These are phyloP conservation scores for Aaosphaeria pasadenensis DNA, from an alignment of 2,329 filamentous ascomycete species.

Conservation along the genomic window DNA sequence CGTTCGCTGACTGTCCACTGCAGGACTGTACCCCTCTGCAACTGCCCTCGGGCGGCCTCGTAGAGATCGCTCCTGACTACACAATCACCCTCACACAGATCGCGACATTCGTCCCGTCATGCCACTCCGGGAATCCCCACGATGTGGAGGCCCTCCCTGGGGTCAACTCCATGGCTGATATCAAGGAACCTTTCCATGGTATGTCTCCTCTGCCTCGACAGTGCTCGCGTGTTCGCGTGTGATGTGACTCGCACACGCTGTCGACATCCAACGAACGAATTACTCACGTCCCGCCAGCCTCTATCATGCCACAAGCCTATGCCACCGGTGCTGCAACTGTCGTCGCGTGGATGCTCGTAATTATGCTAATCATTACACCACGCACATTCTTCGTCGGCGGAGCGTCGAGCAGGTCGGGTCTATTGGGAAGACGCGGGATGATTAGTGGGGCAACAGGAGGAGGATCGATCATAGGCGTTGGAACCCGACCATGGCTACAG, in stretches of 20 bases:
- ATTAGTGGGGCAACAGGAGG: constrained; percentile 68
- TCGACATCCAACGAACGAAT: too few relatives aligned
- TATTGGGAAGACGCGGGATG: constrained; percentile 77
- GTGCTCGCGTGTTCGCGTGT: too few relatives aligned
- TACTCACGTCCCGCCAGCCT: constrained; percentile 43
- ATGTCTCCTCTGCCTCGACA: too few relatives aligned
- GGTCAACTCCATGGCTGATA: constrained; percentile 58
- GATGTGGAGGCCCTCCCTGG: constrained; percentile 41
- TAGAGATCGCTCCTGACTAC: constrained; percentile 52
- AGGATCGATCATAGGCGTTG: constrained; percentile 73
- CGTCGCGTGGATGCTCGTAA: constrained; percentile 85
- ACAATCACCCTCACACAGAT: constrained; percentile 59
- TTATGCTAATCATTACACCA: constrained; percentile 93
- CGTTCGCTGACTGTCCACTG: constrained; percentile 17
- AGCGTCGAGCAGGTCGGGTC: constrained; percentile 61
- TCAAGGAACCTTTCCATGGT: constrained; percentile 82
- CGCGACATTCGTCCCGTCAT: constrained; percentile 59
- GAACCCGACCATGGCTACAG: constrained; percentile 90
- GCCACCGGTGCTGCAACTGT: constrained; percentile 89
- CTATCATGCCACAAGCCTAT: constrained; percentile 88
- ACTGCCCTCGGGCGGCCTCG: constrained; percentile 57
- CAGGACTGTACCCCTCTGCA: constrained; percentile 62
- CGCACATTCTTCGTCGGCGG: constrained; percentile 88
- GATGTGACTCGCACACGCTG: too few relatives aligned
- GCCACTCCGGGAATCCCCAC: constrained; percentile 36